Base-by-base conservation (phyloP, 2,329 filamentous ascomycete species). In the Colletotrichum sp. region DNA sequence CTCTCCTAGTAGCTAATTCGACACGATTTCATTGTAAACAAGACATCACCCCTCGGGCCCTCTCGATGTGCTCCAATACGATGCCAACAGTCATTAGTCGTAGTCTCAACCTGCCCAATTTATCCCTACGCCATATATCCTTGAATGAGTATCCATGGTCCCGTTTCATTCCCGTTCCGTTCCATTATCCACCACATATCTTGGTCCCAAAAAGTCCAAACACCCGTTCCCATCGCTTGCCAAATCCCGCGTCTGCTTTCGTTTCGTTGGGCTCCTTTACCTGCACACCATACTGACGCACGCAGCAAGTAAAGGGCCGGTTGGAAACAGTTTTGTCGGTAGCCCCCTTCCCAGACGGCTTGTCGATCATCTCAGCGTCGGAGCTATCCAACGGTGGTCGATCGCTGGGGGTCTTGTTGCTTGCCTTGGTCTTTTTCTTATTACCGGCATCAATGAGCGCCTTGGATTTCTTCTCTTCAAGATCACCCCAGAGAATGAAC, bases 401-500 rank as follows among this genome's bases (percentile, higher is more conserved):
- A n/a, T 83, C 78, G 8, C 71, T 78, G 15, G 18, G 12, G 4
- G 74, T 44, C 68, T 74, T 74, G 32, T 72, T 70, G 13, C 22
- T 52, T 24, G 9, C 34, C n/a, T 66, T 72, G 18, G 59, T 52
- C 15, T 70, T 80, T 22, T 77, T 80, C 64, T 80, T 81, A 52
- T 79, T 75, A 72, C 77, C 76, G 68, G 76, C 82, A 78, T 81
- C 83, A 74, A 80, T 76, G 24, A 83, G 78, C 3, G 83, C 79
- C n/a, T 79, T 82, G 3, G 80, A 80, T 81, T 94, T 95, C 64
- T 86, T 83, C 81, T 98, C 95, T 81, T 96, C 93, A 2, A 98
- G 87, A 76, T 98, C 91, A 2, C 96, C 96, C 96, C 96, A 99
- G 2, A 98, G 87, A 44, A 92, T 86, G 81, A 93, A 96, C 71